Percentiles rank a stretch among this genome's conserved stretches.
Evolutionary conservation across 2,329 filamentous ascomycete species (phyloP).

Genomic region (Fusarium phyllophilum): DNA sequence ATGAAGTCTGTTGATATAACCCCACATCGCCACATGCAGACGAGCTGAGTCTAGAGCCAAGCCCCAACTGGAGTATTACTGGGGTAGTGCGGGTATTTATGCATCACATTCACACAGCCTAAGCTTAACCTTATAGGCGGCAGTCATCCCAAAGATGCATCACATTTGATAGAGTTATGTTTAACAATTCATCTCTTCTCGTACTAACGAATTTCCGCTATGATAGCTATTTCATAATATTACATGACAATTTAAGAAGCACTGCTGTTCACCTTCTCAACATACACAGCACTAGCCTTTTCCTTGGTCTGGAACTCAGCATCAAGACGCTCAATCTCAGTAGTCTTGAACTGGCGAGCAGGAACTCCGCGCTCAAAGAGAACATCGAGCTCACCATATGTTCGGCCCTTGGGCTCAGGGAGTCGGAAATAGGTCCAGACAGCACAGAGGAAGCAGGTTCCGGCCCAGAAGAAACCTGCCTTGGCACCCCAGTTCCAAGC

Average conservation of each 20-base stretch:
- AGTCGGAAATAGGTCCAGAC: slow-evolving; percentile 63
- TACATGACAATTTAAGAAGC: not conserved
- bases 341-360: slow-evolving; percentile 54
- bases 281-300: slow-evolving; percentile 25
- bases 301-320: slow-evolving; percentile 33
- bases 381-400: slow-evolving; percentile 65
- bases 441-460: slow-evolving; percentile 56
- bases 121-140: no score
- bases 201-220: not conserved
- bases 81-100: not conserved
- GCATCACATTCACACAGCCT: not conserved
- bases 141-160: no score
- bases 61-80: not conserved
- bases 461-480: slow-evolving; percentile 59
- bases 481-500: slow-evolving; percentile 61
- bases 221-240: not conserved
- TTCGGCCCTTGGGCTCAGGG: slow-evolving; percentile 64
- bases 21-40: slow-evolving; percentile 3
- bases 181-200: not conserved
- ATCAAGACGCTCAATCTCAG: slow-evolving; percentile 45
- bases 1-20: not conserved
- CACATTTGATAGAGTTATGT: no score
- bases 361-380: slow-evolving; percentile 60
- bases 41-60: not conserved
- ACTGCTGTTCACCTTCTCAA: slow-evolving; percentile 17